Conservation (phyloP, 2,329 filamentous ascomycete species). For the Paecilomyces niveus region DNA sequence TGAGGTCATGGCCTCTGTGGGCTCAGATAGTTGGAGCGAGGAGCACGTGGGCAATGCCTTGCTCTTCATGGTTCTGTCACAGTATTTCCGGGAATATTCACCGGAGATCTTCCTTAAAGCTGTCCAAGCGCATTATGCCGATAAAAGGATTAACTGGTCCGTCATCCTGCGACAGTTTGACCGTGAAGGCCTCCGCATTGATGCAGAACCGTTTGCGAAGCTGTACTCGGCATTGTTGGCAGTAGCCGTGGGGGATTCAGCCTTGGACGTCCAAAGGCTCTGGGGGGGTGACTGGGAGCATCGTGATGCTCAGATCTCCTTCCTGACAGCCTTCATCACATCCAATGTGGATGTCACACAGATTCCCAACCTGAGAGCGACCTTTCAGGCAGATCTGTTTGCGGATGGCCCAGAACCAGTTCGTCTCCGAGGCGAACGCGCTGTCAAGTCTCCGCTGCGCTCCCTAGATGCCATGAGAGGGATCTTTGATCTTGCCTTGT, state of each 20-base stretch:
- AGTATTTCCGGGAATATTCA: slow-evolving; percentile 57
- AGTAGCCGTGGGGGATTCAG: slow-evolving; percentile 55
- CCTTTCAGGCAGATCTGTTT: slow-evolving; percentile 64
- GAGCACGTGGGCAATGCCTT: slow-evolving; percentile 77
- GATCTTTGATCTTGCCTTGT: slow-evolving; percentile 56
- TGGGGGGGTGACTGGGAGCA: slow-evolving; percentile 89
- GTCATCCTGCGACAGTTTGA: slow-evolving; percentile 75
- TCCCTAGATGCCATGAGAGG: slow-evolving; percentile 75
- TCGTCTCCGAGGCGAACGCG: slow-evolving; percentile 55
- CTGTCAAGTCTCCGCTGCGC: slow-evolving; percentile 77
- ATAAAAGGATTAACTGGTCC: slow-evolving; percentile 55
- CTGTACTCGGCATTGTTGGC: slow-evolving; percentile 74
- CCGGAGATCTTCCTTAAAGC: slow-evolving; percentile 60
- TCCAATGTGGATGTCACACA: slow-evolving; percentile 73
- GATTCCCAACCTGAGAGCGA: slow-evolving; percentile 72
- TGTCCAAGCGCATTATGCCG: slow-evolving; percentile 48
- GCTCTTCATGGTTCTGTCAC: slow-evolving; percentile 60
- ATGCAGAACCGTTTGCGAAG: slow-evolving; percentile 70
- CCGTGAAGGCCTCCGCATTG: slow-evolving; percentile 66
- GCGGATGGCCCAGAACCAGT: slow-evolving; percentile 53
- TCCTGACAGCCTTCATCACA: slow-evolving; percentile 79
- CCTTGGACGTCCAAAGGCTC: slow-evolving; percentile 76
- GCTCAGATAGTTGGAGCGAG: slow-evolving; percentile 62
- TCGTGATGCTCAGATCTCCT: slow-evolving; percentile 84
- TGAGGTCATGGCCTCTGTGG: slow-evolving; percentile 50